Evolutionary conservation across 352 stramenopile genomes (phyloP), one percentile per base, ranked within the genome.

Genomic region (Phytophthora gonapodyides): DNA sequence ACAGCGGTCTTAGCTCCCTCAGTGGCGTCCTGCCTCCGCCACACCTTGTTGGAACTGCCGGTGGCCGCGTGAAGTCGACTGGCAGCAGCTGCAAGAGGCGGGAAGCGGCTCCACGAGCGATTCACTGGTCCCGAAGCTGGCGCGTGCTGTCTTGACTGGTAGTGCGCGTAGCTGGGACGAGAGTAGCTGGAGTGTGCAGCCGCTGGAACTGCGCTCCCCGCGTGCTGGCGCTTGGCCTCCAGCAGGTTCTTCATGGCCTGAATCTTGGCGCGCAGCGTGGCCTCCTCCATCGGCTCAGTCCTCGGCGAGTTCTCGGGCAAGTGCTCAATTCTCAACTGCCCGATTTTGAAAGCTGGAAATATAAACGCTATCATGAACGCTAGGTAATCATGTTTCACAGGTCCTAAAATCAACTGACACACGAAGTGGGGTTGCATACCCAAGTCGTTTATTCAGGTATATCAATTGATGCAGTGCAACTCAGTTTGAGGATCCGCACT

Each of bases 221-320:
- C 33, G 15, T 41, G 45, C 37, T 69, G 59, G 44, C 72, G 46
- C 47, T 82, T 85, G n/a, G 55, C 80, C 30, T 83, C 75, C 51
- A 94, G 56, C 16, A 92, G 63, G 59, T 91, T 94, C 62, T 84
- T 87, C 68, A 94, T 85, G 30, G 84, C 84, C 66, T 91, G 81
- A 69, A 94, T 94, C 55, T 91, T 90, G 47, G 84, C 82, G 44
- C 83, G 82, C 67, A 94, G 61, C 48, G 78, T 80, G 5, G 75
- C 82, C 59, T 92, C 82, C 57, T 94, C 84, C 70, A 89, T 84
- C 63, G 48, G 49, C 27, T 49, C 34, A 33, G 21, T 24, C 30
- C 44, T 65, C 40, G 19, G 54, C 35, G 24, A 31, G 27, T 31
- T 27, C 24, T 27, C 24, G 3, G 21, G 34, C 33, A 10, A 10